Evolutionary conservation across 106 monocot species (phyloP).

Genomic region (Dendrobium catenatum): DNA sequence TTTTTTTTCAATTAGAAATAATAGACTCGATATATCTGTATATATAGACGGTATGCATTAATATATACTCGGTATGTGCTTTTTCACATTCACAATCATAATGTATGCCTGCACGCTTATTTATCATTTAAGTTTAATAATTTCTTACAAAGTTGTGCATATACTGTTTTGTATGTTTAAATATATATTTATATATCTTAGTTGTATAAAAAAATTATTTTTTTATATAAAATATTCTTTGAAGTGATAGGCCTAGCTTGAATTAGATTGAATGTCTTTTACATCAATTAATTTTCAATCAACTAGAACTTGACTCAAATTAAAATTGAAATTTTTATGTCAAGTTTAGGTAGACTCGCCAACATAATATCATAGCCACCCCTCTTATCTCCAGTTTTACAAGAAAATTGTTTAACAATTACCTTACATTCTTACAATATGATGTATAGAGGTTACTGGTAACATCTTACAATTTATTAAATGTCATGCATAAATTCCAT

Average conservation of each 20-base stretch:
- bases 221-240: not conserved
- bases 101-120: not conserved
- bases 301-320: no score
- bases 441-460: no score
- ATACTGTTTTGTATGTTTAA: not conserved
- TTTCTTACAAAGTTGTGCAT: not conserved
- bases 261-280: no score
- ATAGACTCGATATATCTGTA: not conserved
- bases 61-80: not conserved
- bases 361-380: no score
- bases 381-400: no score
- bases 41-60: not conserved
- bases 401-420: no score
- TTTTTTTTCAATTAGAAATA: not conserved
- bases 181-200: not conserved
- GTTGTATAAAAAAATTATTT: not conserved
- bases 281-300: no score
- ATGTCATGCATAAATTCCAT: no score
- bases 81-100: not conserved
- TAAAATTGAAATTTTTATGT: no score
- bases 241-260: not conserved
- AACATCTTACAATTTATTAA: no score
- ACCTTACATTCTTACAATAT: no score
- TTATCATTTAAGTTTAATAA: not conserved
- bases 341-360: no score